These are phyloP conservation scores for Lavandula angustifolia DNA, from an alignment of 257 asterid genomes.

Conservation along the genomic window DNA sequence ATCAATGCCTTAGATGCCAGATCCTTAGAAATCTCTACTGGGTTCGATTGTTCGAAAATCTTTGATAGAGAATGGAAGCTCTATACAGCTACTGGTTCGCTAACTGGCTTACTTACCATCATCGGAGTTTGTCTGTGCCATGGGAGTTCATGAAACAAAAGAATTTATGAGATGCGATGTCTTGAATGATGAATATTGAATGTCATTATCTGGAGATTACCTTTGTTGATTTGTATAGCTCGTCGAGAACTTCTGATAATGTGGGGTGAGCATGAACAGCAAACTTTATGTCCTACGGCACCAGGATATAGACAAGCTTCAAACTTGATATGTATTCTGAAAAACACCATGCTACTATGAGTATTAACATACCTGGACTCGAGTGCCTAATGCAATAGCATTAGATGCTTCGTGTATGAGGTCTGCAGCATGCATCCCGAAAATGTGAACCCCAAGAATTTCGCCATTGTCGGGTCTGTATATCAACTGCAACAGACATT, in stretches of 20 bases:
- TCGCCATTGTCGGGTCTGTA: constrained; percentile 90
- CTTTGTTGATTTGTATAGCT: constrained; percentile 48
- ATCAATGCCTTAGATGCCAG: not conserved
- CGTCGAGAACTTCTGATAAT: constrained; percentile 54
- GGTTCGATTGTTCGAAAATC: constrained; percentile 6
- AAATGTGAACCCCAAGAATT: constrained; percentile 89
- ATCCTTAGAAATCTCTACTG: not conserved
- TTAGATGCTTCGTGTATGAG: constrained; percentile 93
- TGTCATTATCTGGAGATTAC: constrained; percentile 29
- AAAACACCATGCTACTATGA: not conserved
- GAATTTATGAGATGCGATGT: not conserved
- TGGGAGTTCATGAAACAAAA: not conserved
- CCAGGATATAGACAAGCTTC: not conserved
- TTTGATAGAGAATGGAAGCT: not conserved
- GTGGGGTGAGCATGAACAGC: constrained; percentile 64
- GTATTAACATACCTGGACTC: constrained; percentile 54
- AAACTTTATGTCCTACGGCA: constrained; percentile 47
- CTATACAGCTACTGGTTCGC: constrained; percentile 39
- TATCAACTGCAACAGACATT: constrained; percentile 52
- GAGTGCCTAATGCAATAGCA: constrained; percentile 85
- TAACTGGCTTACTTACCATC: constrained; percentile 23
- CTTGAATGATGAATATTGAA: not conserved
- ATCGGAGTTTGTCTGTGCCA: constrained; percentile 34
- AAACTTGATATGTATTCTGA: not conserved
- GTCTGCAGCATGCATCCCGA: constrained; percentile 92